A percentile compares a stretch with the other conserved stretches of the same genome.
Conservation (phyloP, 257 asterid genomes). For the Salvia hispanica region DNA sequence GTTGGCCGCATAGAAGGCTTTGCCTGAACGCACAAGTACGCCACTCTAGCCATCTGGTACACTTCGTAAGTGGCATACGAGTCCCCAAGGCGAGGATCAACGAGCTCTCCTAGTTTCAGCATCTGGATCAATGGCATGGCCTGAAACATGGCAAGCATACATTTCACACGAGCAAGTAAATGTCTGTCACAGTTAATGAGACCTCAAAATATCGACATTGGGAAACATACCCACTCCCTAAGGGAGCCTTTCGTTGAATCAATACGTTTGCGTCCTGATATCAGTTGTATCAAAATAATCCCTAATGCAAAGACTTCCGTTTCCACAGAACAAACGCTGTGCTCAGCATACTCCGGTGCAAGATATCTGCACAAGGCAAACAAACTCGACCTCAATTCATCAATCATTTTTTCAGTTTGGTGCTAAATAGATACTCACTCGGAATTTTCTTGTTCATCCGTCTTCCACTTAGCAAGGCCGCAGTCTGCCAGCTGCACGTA, state of each 20-base stretch:
- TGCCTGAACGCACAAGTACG: slow-evolving; percentile 55
- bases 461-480: slow-evolving; percentile 65
- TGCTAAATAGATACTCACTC: slow-evolving; percentile 45
- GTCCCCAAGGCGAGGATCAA: slow-evolving; percentile 64
- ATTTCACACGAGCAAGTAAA: not conserved
- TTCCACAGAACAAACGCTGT: slow-evolving; percentile 48
- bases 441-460: slow-evolving; percentile 40
- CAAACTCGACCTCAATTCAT: slow-evolving; percentile 9
- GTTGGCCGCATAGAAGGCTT: slow-evolving; percentile 75
- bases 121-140: slow-evolving; percentile 58
- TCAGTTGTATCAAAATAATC: slow-evolving; percentile 62
- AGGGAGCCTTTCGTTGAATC: slow-evolving; percentile 52
- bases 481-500: slow-evolving; percentile 59
- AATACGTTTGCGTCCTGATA: slow-evolving; percentile 58
- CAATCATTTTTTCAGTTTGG: not conserved
- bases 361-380: slow-evolving; percentile 52
- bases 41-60: slow-evolving; percentile 71
- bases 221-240: slow-evolving; percentile 58
- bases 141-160: slow-evolving; percentile 37
- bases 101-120: slow-evolving; percentile 57
- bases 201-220: not conserved
- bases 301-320: slow-evolving; percentile 72
- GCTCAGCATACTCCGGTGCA: slow-evolving; percentile 73
- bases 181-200: not conserved
- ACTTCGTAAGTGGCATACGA: slow-evolving; percentile 58